Base-by-base conservation (phyloP, 768 basidiomycete genomes). In the Lentinula detonsa region DNA sequence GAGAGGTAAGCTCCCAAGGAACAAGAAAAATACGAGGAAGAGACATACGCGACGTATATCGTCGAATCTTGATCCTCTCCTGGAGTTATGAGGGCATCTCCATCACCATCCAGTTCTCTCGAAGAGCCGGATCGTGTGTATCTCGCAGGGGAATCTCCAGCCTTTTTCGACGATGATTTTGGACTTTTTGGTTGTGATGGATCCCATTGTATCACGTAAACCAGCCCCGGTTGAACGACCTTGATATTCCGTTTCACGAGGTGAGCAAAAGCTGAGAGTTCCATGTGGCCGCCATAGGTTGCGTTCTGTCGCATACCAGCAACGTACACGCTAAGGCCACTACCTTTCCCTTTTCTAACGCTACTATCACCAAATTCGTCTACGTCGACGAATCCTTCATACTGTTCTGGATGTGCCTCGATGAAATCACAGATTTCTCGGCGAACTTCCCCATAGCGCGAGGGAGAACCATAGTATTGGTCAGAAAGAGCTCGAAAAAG, bases 271-370 rank as follows among this genome's bases (percentile, higher is more conserved):
- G 93, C 93, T 16, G 89, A 90, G n/a, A 97, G 79, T 72, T 97
- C 95, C 67, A 97, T 84, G 72, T 97, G 93, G 1, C 93, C 93
- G 45, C 94, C 95, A 63, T 95, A 96, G 1, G 94, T 95, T 33
- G 85, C 91, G 39, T 60, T 60, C 37, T 60, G 59, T 16, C 59
- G 48, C 59, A 60, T 60, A 18, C 59, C 59, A 60, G 59, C 59
- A 9, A 60, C 59, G 39, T 60, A 60, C 15, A 49, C 59, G 28
- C n/a, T 39, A 5, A 60, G 50, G 5, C 50, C 50, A 10, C 59
- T 21, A 21, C 59, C 59, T 35, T 60, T 60, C 16, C 21, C 61
- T 33, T 63, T 63, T 16, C 63, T 43, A 31, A 43, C 58, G 40
- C 57, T 58, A 23, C 21, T 59, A 33, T 60, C 59, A 9, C 62